Percentiles rank a stretch among this genome's conserved stretches.
These are phyloP conservation scores for Trypanosoma brucei DNA, from an alignment of 208 protist species.

Conservation along the genomic window DNA sequence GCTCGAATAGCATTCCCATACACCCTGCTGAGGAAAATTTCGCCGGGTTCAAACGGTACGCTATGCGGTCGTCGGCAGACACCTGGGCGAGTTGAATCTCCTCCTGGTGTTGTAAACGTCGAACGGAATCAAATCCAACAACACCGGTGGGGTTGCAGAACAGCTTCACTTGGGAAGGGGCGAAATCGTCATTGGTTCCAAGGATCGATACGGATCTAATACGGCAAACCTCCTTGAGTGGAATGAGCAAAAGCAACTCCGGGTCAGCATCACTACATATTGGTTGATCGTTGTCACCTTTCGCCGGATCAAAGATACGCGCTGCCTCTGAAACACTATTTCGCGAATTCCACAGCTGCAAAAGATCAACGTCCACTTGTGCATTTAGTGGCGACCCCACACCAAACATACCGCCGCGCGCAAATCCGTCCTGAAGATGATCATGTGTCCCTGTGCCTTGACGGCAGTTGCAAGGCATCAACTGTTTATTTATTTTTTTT, in stretches of 20 bases:
- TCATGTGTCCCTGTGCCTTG: slow-evolving; percentile 67
- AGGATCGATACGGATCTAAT: slow-evolving; percentile 65
- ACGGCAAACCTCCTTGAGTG: slow-evolving; percentile 54
- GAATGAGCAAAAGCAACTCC: slow-evolving; percentile 67
- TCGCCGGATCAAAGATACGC: slow-evolving; percentile 52
- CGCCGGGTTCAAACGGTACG: slow-evolving; percentile 67
- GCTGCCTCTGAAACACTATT: slow-evolving; percentile 36
- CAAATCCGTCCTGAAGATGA: slow-evolving; percentile 65
- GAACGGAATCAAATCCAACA: slow-evolving; percentile 73
- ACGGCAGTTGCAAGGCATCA: slow-evolving; percentile 85
- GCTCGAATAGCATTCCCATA: slow-evolving; percentile 67
- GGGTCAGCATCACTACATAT: slow-evolving; percentile 80
- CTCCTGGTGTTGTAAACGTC: slow-evolving; percentile 64
- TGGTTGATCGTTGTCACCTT: slow-evolving; percentile 44
- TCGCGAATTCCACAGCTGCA: slow-evolving; percentile 75
- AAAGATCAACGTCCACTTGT: slow-evolving; percentile 41
- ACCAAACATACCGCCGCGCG: slow-evolving; percentile 61
- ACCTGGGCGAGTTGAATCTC: slow-evolving; percentile 64
- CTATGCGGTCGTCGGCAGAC: slow-evolving; percentile 51
- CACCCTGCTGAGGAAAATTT: slow-evolving; percentile 59
- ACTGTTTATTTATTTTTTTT: neutral
- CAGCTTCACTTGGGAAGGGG: slow-evolving; percentile 67
- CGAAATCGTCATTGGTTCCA: slow-evolving; percentile 44
- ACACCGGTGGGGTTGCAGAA: slow-evolving; percentile 68
- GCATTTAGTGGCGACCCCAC: slow-evolving; percentile 60